phyloP scores from a whole-genome alignment of 1,284 basidiomycete species.

The Earliella scabrosa region DNA sequence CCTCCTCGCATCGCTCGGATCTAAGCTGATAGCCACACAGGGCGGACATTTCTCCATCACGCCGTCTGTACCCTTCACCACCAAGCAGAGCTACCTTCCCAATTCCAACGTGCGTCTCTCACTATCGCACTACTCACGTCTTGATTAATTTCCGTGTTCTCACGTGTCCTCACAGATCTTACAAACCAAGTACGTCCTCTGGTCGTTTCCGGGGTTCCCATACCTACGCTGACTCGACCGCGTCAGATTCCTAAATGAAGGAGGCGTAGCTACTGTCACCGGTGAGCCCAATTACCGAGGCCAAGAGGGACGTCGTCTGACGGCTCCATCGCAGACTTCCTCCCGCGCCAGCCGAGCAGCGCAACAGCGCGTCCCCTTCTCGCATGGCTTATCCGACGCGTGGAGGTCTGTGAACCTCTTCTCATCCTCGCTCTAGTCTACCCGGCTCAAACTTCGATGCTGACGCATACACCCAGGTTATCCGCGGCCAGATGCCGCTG shows the following conservation, averaged over 20 bases:
- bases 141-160: background rate
- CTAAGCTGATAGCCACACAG: conserved; percentile 34
- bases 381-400: conserved; percentile 87
- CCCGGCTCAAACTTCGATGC: no score
- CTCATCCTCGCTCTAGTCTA: background rate
- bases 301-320: no score
- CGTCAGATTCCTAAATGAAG: conserved; percentile 78
- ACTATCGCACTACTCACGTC: background rate
- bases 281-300: conserved; percentile 44
- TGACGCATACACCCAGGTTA: conserved; percentile 46
- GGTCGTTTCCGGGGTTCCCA: background rate
- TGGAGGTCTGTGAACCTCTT: conserved; percentile 60
- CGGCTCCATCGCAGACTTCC: conserved; percentile 56
- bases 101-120: conserved; percentile 73
- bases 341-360: conserved; percentile 65
- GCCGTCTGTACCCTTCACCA: conserved; percentile 66
- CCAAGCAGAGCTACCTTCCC: conserved; percentile 88
- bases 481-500: conserved; percentile 79
- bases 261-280: conserved; percentile 80
- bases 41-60: conserved; percentile 93
- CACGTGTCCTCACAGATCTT: conserved; percentile 51
- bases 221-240: background rate
- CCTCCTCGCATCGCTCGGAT: background rate
- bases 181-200: conserved; percentile 69
- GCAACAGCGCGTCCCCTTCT: conserved; percentile 64